These are phyloP conservation scores for Colletotrichum shisoi DNA, from an alignment of 2,329 filamentous ascomycete species.

Conservation along the genomic window DNA sequence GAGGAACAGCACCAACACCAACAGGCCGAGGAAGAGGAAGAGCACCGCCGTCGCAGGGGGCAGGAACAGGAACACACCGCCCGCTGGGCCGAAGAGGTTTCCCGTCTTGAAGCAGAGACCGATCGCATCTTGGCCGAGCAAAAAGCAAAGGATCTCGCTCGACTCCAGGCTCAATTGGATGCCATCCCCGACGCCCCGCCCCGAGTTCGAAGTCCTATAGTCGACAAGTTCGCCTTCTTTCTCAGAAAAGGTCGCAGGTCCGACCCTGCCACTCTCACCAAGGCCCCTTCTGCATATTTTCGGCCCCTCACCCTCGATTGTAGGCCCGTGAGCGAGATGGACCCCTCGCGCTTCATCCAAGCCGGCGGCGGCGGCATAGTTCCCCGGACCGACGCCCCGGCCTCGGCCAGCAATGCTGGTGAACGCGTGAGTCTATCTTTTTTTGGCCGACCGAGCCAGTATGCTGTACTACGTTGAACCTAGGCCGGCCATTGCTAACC, in stretches of 20 bases:
- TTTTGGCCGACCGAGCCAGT: background rate
- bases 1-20: slow-evolving; percentile 8
- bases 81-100: slow-evolving; percentile 50
- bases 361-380: slow-evolving; percentile 57
- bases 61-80: slow-evolving; percentile 44
- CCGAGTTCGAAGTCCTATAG: slow-evolving; percentile 53
- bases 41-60: slow-evolving; percentile 30
- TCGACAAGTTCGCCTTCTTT: slow-evolving; percentile 60
- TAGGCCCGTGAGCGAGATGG: slow-evolving; percentile 32
- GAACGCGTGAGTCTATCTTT: slow-evolving; percentile 69
- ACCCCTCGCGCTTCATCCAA: slow-evolving; percentile 50
- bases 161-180: slow-evolving; percentile 55
- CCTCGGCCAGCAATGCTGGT: slow-evolving; percentile 80
- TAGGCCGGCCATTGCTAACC: slow-evolving; percentile 43
- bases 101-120: slow-evolving; percentile 57
- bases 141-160: slow-evolving; percentile 58
- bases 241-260: slow-evolving; percentile 52
- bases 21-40: slow-evolving; percentile 29
- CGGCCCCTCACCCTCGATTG: slow-evolving; percentile 27
- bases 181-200: slow-evolving; percentile 47
- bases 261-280: slow-evolving; percentile 44
- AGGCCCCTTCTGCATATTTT: slow-evolving; percentile 29
- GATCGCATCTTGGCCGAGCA: slow-evolving; percentile 60
- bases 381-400: slow-evolving; percentile 73
- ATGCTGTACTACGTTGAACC: background rate